These are phyloP conservation scores for Tolypocladium sp. DNA, from an alignment of 2,329 filamentous ascomycete genomes.

Conservation along the genomic window DNA sequence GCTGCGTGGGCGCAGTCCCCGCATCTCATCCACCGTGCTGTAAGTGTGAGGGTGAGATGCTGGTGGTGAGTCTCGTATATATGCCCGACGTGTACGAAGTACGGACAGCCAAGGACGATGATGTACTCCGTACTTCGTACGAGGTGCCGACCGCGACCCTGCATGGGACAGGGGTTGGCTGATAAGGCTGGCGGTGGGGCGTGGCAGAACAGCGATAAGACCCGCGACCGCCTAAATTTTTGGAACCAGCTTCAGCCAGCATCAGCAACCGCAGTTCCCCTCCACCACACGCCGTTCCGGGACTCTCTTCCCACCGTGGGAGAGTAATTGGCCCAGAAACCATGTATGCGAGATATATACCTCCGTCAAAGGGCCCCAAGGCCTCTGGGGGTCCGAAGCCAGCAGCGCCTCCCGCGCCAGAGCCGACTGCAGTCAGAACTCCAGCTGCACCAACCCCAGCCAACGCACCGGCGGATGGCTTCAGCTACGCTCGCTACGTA, in stretches of 20 bases:
- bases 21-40: not conserved
- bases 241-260: slow-evolving; percentile 8
- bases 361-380: slow-evolving; percentile 17
- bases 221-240: slow-evolving; percentile 22
- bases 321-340: slow-evolving; percentile 10
- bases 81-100: not conserved
- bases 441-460: slow-evolving; percentile 2
- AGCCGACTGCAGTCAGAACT: slow-evolving; percentile 2
- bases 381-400: not conserved
- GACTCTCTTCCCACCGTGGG: slow-evolving; percentile 3
- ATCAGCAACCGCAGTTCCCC: not conserved
- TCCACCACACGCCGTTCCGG: not conserved
- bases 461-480: slow-evolving; percentile 9
- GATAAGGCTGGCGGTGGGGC: slow-evolving; percentile 25
- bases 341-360: slow-evolving; percentile 37
- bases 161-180: not conserved
- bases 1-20: not conserved
- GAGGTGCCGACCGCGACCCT: too few relatives aligned
- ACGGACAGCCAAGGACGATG: too few relatives aligned
- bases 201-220: slow-evolving; percentile 29
- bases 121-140: too few relatives aligned
- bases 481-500: slow-evolving; percentile 32
- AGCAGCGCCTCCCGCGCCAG: slow-evolving; percentile 1
- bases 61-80: not conserved
- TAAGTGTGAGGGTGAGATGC: not conserved